Conservation (phyloP, 345 rosid species). For the Linum lewisii region DNA sequence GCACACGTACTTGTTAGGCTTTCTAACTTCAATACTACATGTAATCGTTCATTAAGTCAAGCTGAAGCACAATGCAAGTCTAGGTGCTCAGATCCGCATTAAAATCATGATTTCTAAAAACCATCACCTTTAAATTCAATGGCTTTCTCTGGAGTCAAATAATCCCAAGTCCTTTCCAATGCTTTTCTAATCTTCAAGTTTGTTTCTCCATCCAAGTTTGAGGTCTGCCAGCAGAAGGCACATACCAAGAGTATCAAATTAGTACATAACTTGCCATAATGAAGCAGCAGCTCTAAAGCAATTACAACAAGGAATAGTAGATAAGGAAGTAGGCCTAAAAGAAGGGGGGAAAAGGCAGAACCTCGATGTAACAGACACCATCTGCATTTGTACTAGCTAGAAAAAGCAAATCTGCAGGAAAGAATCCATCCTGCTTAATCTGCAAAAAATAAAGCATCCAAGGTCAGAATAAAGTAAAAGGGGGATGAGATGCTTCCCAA, state of each 20-base stretch:
- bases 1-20: not conserved
- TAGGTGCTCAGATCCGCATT: conserved; percentile 8
- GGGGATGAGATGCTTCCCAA: not conserved
- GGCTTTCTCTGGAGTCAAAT: conserved; percentile 75
- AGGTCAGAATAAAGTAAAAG: not conserved
- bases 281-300: conserved; percentile 8
- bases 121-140: conserved; percentile 74
- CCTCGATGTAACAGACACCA: conserved; percentile 98
- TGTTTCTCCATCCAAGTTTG: conserved; percentile 99
- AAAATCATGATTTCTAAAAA: not conserved
- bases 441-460: conserved; percentile 30
- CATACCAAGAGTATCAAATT: conserved; percentile 2
- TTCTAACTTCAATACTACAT: no score
- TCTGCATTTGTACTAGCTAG: conserved; percentile 89
- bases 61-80: not conserved
- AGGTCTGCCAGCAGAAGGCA: conserved; percentile 52
- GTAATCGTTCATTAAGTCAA: not conserved
- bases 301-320: not conserved
- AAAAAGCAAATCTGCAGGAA: conserved; percentile 92
- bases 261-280: conserved; percentile 1
- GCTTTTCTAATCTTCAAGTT: conserved; percentile 98
- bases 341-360: conserved; percentile 16
- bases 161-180: conserved; percentile 97
- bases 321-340: not conserved
- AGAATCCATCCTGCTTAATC: conserved; percentile 88